Conservation (phyloP, 1,284 basidiomycete species). For the Nidula niveotomentosa region DNA sequence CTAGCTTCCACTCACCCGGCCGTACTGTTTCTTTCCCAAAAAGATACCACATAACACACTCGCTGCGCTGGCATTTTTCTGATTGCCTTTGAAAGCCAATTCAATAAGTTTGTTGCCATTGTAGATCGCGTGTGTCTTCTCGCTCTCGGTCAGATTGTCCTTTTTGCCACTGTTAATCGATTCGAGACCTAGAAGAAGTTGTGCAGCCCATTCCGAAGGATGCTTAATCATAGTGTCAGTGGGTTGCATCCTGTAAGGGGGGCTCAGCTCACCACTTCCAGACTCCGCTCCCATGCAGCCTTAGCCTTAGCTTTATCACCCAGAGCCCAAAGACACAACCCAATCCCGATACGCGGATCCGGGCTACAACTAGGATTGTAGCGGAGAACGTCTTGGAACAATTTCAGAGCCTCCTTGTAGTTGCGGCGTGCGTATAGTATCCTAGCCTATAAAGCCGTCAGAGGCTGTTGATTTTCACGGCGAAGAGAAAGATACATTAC, state of each 20-base stretch:
- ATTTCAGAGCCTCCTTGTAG: constrained; percentile 75
- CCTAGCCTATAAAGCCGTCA: constrained; percentile 56
- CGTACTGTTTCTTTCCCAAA: constrained; percentile 62
- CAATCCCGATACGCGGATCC: constrained; percentile 92
- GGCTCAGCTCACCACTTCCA: constrained; percentile 67
- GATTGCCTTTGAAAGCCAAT: constrained; percentile 74
- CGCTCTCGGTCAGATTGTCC: constrained; percentile 54
- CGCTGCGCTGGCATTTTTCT: constrained; percentile 74
- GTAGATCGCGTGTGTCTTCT: constrained; percentile 56
- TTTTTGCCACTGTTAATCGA: constrained; percentile 81
- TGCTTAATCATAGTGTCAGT: constrained; percentile 46
- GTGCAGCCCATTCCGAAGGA: constrained; percentile 72
- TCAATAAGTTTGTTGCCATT: constrained; percentile 70
- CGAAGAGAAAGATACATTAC: constrained; percentile 29
- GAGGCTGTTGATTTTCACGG: neutral
- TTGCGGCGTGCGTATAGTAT: constrained; percentile 80
- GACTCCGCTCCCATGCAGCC: constrained; percentile 84
- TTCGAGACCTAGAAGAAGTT: constrained; percentile 81
- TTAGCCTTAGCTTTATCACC: constrained; percentile 79
- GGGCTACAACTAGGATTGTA: constrained; percentile 79
- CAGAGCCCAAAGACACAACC: constrained; percentile 87
- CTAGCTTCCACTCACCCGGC: constrained; percentile 35
- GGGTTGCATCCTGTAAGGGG: neutral
- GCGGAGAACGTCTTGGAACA: constrained; percentile 83
- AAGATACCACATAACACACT: constrained; percentile 79